Percentiles rank a stretch among this genome's conserved stretches.
These are phyloP conservation scores for Blastobotrys malaysiensis DNA, from an alignment of 1,139 yeast species.

Conservation along the genomic window DNA sequence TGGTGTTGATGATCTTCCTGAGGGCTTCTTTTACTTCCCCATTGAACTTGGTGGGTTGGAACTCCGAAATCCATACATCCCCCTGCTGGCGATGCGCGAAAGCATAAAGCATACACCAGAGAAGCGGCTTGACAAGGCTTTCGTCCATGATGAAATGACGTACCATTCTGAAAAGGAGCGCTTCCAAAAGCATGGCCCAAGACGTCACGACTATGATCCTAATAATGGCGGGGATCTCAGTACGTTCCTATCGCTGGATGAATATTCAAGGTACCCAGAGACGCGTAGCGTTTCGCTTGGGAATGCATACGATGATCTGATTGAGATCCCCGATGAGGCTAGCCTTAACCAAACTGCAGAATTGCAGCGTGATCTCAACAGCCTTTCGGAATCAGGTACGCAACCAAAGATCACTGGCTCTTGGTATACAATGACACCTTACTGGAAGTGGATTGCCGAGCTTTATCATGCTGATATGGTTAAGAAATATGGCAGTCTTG, in stretches of 20 bases:
- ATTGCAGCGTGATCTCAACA: not conserved
- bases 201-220: not conserved
- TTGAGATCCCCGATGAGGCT: not conserved
- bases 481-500: conserved; percentile 7
- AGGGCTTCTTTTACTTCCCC: conserved; percentile 18
- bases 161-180: conserved; percentile 7
- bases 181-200: conserved; percentile 5
- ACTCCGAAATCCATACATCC: conserved; percentile 13
- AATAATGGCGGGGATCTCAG: conserved; percentile 1
- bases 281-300: conserved; percentile 7
- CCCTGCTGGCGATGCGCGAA: conserved; percentile 5
- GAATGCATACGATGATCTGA: conserved; percentile 8
- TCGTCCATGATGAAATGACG: conserved; percentile 6
- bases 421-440: conserved; percentile 1
- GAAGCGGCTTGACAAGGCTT: conserved; percentile 6
- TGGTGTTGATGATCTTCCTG: conserved; percentile 7
- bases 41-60: conserved; percentile 18
- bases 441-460: conserved; percentile 6
- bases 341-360: not conserved
- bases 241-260: conserved; percentile 9
- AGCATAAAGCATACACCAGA: conserved; percentile 2
- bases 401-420: not conserved
- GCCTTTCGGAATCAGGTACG: not conserved
- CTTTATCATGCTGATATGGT: conserved; percentile 13
- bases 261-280: conserved; percentile 6